Percentiles rank a stretch among this genome's conserved stretches.
Evolutionary conservation across 1,284 basidiomycete genomes (phyloP).

Genomic region (Mycena citricolor): DNA sequence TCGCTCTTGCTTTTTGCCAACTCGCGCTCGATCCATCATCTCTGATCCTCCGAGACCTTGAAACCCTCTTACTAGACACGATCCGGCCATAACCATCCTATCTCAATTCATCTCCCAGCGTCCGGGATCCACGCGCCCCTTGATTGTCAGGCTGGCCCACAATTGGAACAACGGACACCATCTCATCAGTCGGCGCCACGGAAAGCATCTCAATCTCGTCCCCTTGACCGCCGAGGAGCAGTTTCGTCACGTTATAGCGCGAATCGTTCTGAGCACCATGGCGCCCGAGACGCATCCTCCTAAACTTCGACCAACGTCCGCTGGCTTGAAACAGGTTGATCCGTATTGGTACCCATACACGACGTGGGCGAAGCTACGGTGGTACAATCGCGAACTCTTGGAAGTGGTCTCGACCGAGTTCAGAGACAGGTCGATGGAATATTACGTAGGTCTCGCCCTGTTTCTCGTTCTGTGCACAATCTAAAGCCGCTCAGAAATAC

Average conservation of each 20-base stretch:
- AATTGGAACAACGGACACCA: constrained; percentile 14
- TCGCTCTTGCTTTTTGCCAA: no score
- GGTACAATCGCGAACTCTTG: constrained; percentile 81
- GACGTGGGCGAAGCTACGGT: constrained; percentile 91
- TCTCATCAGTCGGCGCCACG: constrained; percentile 15
- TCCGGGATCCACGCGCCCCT: no score
- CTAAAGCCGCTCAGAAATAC: constrained; percentile 58
- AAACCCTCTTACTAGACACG: no score
- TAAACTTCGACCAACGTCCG: constrained; percentile 26
- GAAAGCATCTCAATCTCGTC: constrained; percentile 45
- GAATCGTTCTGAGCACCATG: constrained; percentile 51
- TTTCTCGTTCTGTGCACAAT: constrained; percentile 5
- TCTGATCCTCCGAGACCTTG: no score
- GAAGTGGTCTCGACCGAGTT: constrained; percentile 91
- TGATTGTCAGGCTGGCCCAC: constrained; percentile 10
- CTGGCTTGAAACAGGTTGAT: constrained; percentile 67
- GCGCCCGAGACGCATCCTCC: constrained; percentile 33
- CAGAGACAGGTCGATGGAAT: constrained; percentile 86
- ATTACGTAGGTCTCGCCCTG: constrained; percentile 68
- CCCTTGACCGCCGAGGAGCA: constrained; percentile 47
- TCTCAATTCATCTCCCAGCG: no score
- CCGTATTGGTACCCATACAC: constrained; percentile 85
- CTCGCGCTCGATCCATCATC: no score
- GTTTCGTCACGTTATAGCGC: constrained; percentile 52
- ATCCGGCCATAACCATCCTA: no score